Evolutionary conservation across 805 yeast species (phyloP), one percentile per base, ranked within the genome.

Genomic region (Teunomyces kruisii): DNA sequence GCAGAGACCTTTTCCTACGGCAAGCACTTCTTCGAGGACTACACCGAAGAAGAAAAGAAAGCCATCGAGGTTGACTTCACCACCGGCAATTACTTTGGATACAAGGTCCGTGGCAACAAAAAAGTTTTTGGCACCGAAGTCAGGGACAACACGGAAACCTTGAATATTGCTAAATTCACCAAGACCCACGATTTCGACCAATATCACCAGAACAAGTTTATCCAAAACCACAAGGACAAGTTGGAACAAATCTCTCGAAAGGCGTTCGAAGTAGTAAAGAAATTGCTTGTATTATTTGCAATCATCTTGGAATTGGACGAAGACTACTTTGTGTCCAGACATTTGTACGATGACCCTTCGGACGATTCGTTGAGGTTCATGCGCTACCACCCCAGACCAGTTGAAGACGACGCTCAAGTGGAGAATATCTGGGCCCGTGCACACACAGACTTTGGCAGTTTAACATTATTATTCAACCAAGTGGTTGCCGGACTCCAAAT

Each of bases 401-500:
- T 40, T 14, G 66, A 60, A 40, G 70, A 65, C 26, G 68, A 67
- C 37, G 58, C 54, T 2, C 51, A 56, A 35, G 62, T 65, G 1
- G 62, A 63, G 35, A 58, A 61, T 40, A 57, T 53, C 12, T 67
- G 70, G 68, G 56, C 67, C 1, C 44, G 68, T 32, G 70, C 64
- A 2, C 72, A 67, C 48, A 65, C 72, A 4, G 72, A 67, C 46
- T 62, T 65, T 44, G 72, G 70, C 3, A 58, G 63, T n/a, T 54
- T 67, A 39, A 65, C 72, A 4, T 54, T 67, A 15, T 50, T 67
- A 15, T 65, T 53, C 53, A 63, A 64, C 46, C 72, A 67, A 48
- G 61, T 61, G 4, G 70, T 67, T 4, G 67, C 67, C 2, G 70
- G 69, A 3, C 56, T 67, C 19, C 72, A 67, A 41, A 62, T 65